Conservation (phyloP, 257 asterid genomes). For the Lycium ferocissimum region DNA sequence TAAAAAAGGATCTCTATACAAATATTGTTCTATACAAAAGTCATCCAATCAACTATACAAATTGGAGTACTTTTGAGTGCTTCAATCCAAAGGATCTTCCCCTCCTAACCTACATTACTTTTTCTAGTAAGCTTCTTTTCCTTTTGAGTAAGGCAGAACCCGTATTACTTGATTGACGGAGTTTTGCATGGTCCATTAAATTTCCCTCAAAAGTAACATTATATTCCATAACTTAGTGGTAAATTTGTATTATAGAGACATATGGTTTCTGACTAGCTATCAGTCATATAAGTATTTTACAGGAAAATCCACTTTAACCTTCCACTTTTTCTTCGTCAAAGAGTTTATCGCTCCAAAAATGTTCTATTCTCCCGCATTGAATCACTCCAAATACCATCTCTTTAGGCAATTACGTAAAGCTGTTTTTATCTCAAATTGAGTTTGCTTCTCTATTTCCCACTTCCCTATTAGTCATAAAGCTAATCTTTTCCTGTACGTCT, state of each 20-base stretch:
- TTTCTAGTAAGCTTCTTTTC: too few relatives aligned
- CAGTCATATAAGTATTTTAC: neutral
- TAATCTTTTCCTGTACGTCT: neutral
- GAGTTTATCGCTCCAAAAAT: neutral
- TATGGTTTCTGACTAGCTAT: neutral
- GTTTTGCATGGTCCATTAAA: neutral
- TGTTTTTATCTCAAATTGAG: neutral
- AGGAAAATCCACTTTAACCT: neutral
- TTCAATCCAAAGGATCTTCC: neutral
- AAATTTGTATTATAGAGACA: neutral
- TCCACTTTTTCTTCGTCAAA: neutral
- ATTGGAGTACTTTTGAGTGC: neutral
- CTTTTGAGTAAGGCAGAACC: too few relatives aligned
- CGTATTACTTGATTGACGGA: neutral
- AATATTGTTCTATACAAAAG: neutral
- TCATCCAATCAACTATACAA: conserved; percentile 4
- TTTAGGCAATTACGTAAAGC: neutral
- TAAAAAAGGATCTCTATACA: neutral
- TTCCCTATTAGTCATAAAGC: neutral
- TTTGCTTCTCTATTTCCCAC: neutral
- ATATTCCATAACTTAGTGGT: conserved; percentile 2
- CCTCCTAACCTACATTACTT: neutral
- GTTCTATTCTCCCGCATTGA: neutral
- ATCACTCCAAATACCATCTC: neutral
- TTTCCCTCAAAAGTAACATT: neutral